A percentile compares a stretch with the other conserved stretches of the same genome.
These are phyloP conservation scores for Anethum foeniculum DNA, from an alignment of 140 eudicot genomes.

Conservation along the genomic window DNA sequence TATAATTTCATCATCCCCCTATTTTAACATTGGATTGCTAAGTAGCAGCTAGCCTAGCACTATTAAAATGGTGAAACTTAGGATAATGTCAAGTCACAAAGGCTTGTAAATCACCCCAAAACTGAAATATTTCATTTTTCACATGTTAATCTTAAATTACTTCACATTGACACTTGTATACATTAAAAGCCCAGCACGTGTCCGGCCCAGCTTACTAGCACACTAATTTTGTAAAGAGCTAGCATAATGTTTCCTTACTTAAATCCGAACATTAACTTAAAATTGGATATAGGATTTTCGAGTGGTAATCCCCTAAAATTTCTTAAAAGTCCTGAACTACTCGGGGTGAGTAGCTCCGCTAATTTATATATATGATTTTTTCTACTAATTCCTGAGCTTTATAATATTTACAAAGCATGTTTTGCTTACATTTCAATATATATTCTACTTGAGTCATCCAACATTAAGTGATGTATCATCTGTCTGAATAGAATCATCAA, in stretches of 20 bases:
- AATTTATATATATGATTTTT: not conserved
- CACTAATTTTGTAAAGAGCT: too few species aligned
- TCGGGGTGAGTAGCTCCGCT: too few species aligned
- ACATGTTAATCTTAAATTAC: not conserved
- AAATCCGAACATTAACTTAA: too few species aligned
- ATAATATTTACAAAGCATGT: not conserved
- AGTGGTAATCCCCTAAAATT: too few species aligned
- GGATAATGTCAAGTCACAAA: constrained; percentile 7
- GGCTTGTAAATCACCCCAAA: not conserved
- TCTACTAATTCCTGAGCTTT: not conserved
- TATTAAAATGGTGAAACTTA: constrained; percentile 3
- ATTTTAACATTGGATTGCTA: too few species aligned
- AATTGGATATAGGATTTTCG: too few species aligned
- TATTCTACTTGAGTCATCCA: not conserved
- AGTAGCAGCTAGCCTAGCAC: not conserved
- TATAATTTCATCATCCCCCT: not conserved
- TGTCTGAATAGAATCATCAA: not conserved
- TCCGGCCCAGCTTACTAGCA: too few species aligned
- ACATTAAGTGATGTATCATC: constrained; percentile 1
- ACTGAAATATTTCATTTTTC: not conserved
- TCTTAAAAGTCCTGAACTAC: too few species aligned
- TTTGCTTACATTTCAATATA: not conserved
- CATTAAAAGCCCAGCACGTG: too few species aligned
- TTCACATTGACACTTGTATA: too few species aligned
- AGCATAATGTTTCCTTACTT: too few species aligned